Evolutionary conservation across 495 filamentous ascomycete species (phyloP).

Genomic region (Astrothelium subdiscretum): DNA sequence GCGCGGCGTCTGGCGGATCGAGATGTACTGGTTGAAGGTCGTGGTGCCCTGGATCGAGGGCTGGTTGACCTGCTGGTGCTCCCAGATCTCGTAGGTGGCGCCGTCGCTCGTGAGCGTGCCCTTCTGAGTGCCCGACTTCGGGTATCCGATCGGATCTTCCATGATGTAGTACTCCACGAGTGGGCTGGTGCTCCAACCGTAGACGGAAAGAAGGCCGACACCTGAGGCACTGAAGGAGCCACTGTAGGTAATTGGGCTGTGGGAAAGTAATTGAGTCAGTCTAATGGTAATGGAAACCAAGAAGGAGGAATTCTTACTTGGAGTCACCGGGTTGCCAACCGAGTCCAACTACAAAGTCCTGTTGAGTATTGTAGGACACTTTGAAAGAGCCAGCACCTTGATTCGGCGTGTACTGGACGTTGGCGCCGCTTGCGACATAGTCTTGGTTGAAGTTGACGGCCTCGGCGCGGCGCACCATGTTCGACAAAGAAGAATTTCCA

Average conservation of each 20-base stretch:
- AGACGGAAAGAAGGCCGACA: constrained; percentile 6
- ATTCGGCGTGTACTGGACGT: constrained; percentile 6
- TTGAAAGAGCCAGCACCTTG: constrained; percentile 9
- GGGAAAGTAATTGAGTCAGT: background rate
- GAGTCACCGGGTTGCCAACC: constrained; percentile 3
- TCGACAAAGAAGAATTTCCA: background rate
- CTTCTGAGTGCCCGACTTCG: background rate
- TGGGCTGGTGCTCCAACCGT: constrained; percentile 11
- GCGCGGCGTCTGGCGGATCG: constrained; percentile 10
- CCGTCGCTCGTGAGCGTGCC: constrained; percentile 8
- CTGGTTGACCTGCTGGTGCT: constrained; percentile 12
- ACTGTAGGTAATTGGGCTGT: background rate
- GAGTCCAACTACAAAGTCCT: constrained; percentile 10
- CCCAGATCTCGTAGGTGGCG: constrained; percentile 11
- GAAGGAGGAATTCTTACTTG: background rate
- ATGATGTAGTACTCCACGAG: constrained; percentile 16
- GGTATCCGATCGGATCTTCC: constrained; percentile 7
- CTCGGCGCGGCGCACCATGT: constrained; percentile 2
- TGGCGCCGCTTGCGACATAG: constrained; percentile 8
- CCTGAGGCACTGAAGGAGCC: background rate
- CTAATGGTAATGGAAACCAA: background rate
- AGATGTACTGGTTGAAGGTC: constrained; percentile 12
- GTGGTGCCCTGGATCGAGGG: constrained; percentile 13
- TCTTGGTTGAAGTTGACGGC: constrained; percentile 11
- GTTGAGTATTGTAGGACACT: constrained; percentile 7